phyloP scores from a whole-genome alignment of 192 early-diverging fungal species.

The Gamsiella multidivaricata region DNA sequence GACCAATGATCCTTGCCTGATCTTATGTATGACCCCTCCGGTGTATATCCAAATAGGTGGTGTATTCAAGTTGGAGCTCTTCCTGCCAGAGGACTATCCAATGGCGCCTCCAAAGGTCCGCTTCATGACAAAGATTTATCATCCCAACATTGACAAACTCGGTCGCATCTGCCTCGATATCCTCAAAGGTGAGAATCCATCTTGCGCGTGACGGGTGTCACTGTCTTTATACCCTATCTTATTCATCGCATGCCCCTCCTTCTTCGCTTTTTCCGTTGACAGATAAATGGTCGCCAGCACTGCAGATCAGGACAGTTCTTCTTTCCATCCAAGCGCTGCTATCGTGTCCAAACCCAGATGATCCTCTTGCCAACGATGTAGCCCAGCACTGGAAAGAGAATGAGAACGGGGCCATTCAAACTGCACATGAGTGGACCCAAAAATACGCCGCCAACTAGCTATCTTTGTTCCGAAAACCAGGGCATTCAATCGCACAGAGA shows the following conservation, averaged over 20 bases:
- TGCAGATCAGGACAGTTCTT: slow-evolving; percentile 98
- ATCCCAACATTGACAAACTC: slow-evolving; percentile 98
- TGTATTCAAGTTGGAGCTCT: slow-evolving; percentile 93
- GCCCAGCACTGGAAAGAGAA: slow-evolving; percentile 99
- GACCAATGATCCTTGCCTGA: too few relatives aligned
- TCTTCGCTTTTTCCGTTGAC: too few relatives aligned
- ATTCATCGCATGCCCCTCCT: too few relatives aligned
- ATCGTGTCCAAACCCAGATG: slow-evolving; percentile 98
- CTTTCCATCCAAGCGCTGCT: slow-evolving; percentile 97
- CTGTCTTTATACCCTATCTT: too few relatives aligned
- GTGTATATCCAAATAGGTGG: slow-evolving; percentile 88
- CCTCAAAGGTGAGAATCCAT: slow-evolving; percentile 93
- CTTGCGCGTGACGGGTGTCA: too few relatives aligned
- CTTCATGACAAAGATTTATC: slow-evolving; percentile 98
- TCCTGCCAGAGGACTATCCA: slow-evolving; percentile 96
- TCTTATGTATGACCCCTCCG: too few relatives aligned
- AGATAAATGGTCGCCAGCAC: slow-evolving; percentile 99
- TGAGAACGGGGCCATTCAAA: slow-evolving; percentile 86
- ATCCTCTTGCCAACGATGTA: slow-evolving; percentile 98
- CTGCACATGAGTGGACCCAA: slow-evolving; percentile 57
- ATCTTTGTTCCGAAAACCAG: too few relatives aligned
- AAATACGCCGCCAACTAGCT: too few relatives aligned
- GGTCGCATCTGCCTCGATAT: slow-evolving; percentile 98
- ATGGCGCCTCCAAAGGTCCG: slow-evolving; percentile 99
- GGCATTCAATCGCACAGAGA: too few relatives aligned